phyloP scores from a whole-genome alignment of 257 asterid genomes.

The Salvia hispanica region DNA sequence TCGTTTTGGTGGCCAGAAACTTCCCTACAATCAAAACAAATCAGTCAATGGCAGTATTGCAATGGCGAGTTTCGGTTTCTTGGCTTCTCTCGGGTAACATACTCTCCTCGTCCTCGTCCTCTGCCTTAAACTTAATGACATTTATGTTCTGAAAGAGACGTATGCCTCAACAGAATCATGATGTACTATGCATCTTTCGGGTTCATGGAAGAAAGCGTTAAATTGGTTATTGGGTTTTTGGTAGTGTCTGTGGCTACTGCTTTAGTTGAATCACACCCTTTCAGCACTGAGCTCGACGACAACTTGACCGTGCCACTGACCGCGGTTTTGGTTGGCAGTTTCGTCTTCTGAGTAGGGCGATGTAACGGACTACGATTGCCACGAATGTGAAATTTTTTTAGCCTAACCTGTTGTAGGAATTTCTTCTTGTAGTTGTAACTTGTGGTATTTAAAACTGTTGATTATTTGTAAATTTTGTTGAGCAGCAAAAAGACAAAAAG shows the following conservation, averaged over 20 bases:
- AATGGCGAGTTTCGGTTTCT: constrained; percentile 78
- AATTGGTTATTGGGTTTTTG: constrained; percentile 63
- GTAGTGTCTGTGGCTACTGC: constrained; percentile 68
- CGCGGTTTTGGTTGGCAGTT: constrained; percentile 64
- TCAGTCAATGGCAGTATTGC: constrained; percentile 71
- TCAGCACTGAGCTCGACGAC: constrained; percentile 83
- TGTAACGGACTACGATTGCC: background rate
- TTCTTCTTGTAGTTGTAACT: constrained; percentile 6
- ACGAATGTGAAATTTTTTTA: no score
- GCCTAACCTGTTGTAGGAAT: background rate
- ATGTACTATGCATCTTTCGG: constrained; percentile 79
- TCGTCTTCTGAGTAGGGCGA: constrained; percentile 46
- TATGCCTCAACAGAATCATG: constrained; percentile 94
- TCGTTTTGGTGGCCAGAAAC: constrained; percentile 71
- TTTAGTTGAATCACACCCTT: constrained; percentile 87
- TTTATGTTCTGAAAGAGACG: constrained; percentile 1
- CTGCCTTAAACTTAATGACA: background rate
- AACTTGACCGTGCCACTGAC: constrained; percentile 85
- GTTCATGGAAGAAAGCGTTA: constrained; percentile 57
- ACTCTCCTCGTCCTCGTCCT: constrained; percentile 25
- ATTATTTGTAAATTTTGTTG: background rate
- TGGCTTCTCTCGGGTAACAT: constrained; percentile 79
- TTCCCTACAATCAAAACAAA: constrained; percentile 80
- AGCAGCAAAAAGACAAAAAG: no score
- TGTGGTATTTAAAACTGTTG: background rate